Base-by-base conservation (phyloP, 169 alveolate species). In the Plasmodium vivax region DNA sequence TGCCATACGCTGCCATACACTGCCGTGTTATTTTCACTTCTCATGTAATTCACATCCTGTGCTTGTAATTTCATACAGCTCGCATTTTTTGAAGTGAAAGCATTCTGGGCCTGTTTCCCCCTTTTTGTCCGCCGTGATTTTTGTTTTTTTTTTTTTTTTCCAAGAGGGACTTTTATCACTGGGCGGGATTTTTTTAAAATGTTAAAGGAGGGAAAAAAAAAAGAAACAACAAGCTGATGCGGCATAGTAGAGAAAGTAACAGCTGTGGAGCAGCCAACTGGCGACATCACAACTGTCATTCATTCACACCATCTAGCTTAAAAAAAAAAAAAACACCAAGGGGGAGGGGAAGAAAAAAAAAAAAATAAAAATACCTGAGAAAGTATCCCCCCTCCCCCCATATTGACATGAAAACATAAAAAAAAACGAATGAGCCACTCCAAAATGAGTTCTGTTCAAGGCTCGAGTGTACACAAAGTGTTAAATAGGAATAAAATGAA, bases 381-480 rank as follows among this genome's bases (percentile, higher is more conserved):
- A 2, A 51, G 23, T 51, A 12, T 14, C 16, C 62, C 62, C 23
- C 6, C 6, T 51, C 62, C 23, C 62, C 62, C 62, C 62, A 51
- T 51, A 14, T 68, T 68, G 77, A 68, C 38, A 68, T 68, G 77
- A 23, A 27, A 32, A 30, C 54, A 41, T 38, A 38, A 75, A 14
- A 74, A 85, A 74, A 38, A n/a, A n/a, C 56, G 82, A 32, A 43
- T 38, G n/a, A 43, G 14, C 30, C 41, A n/a, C 38, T 6, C 62
- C 68, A 58, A 75, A 75, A 85, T 75, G 85, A 51, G 45, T 30
- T 85, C 80, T 85, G 80, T 85, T 75, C 85, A 85, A 54, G 72
- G 45, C 71, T n/a, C 82, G 56, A 79, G 74, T 84, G 82, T 85
- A 56, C 43, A 56, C 30, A 85, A 43, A 75, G 85, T 85, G 82